Evolutionary conservation across 306 rosid genomes (phyloP).

Genomic region (Rosa persica): DNA sequence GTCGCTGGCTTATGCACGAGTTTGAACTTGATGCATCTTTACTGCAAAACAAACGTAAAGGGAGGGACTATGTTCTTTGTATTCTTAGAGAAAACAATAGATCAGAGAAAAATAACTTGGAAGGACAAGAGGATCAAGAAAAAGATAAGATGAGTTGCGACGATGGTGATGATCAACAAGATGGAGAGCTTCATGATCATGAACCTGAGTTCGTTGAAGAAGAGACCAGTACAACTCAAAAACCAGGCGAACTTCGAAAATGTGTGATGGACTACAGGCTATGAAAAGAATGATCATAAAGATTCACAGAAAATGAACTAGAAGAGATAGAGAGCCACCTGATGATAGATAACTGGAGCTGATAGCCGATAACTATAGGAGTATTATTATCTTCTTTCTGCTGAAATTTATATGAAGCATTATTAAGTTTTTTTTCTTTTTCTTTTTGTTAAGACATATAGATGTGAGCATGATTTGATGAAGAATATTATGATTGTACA

Average conservation of each 20-base stretch:
- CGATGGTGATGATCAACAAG: neutral
- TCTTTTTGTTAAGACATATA: too few relatives aligned
- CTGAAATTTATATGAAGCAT: too few relatives aligned
- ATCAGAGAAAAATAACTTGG: neutral
- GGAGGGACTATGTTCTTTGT: neutral
- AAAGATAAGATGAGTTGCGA: neutral
- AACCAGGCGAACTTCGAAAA: neutral
- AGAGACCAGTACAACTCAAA: neutral
- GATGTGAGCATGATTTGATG: too few relatives aligned
- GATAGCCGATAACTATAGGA: too few relatives aligned
- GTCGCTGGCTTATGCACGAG: slow-evolving; percentile 4
- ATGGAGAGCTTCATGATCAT: neutral
- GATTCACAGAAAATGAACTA: neutral
- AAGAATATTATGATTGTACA: too few relatives aligned
- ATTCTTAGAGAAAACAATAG: neutral
- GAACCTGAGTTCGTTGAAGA: neutral
- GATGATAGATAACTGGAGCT: neutral
- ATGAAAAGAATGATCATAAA: neutral
- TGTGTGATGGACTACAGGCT: neutral
- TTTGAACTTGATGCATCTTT: neutral
- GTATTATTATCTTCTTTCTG: too few relatives aligned
- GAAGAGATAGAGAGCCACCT: neutral
- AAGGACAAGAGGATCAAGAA: neutral
- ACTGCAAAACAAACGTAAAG: neutral
- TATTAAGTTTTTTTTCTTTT: too few relatives aligned